Conservation (phyloP, 2,329 filamentous ascomycete genomes). For the Magnaporthales sp. region DNA sequence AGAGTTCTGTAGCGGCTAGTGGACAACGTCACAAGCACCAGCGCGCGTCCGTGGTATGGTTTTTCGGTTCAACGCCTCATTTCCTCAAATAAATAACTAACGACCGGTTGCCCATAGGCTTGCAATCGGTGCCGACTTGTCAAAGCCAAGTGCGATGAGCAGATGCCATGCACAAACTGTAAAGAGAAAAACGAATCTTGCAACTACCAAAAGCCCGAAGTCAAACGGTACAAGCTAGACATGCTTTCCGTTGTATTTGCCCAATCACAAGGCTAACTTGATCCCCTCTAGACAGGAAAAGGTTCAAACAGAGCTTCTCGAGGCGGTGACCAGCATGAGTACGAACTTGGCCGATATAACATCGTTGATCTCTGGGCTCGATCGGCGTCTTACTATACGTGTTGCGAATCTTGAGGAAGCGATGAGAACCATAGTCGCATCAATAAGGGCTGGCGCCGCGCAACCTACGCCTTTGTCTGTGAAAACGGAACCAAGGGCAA, state of each 20-base stretch:
- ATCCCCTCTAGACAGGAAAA: not conserved
- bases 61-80: too few relatives aligned
- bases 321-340: not conserved
- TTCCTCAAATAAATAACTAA: too few relatives aligned
- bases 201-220: constrained; percentile 83
- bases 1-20: too few relatives aligned
- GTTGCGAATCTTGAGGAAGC: not conserved
- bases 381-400: not conserved
- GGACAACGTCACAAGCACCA: too few relatives aligned
- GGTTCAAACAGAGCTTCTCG: not conserved
- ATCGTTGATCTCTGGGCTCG: not conserved
- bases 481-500: not conserved
- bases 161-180: constrained; percentile 76
- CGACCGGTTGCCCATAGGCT: constrained; percentile 43
- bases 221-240: constrained; percentile 64
- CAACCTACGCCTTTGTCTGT: not conserved
- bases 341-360: not conserved
- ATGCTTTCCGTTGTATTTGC: not conserved
- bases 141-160: constrained; percentile 89
- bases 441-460: not conserved
- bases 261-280: not conserved
- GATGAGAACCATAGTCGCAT: not conserved
- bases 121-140: constrained; percentile 83
- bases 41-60: too few relatives aligned
- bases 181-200: constrained; percentile 78